Percentiles rank a stretch among this genome's conserved stretches.
Evolutionary conservation across 2,329 filamentous ascomycete genomes (phyloP).

Genomic region (Exophiala lecanii-corni): DNA sequence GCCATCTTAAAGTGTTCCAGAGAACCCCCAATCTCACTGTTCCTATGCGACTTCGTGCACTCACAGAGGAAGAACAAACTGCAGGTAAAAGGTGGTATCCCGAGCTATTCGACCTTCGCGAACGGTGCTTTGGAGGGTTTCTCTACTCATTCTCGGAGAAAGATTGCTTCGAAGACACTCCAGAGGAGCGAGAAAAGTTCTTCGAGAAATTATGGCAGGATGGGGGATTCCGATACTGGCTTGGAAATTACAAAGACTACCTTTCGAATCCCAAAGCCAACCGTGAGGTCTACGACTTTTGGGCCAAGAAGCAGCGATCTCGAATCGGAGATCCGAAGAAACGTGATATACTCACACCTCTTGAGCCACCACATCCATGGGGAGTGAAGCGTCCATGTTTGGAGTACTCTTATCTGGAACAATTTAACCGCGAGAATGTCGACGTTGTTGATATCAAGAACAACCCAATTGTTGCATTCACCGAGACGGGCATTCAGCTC

Average conservation of each 20-base stretch:
- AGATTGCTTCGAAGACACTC: slow-evolving; percentile 43
- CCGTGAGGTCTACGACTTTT: slow-evolving; percentile 51
- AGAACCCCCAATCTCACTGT: slow-evolving; percentile 62
- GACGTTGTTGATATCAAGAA: slow-evolving; percentile 43
- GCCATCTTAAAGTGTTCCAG: slow-evolving; percentile 51
- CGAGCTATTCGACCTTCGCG: slow-evolving; percentile 20
- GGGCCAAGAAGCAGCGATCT: slow-evolving; percentile 48
- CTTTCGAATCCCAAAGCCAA: slow-evolving; percentile 48
- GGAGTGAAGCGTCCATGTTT: slow-evolving; percentile 49
- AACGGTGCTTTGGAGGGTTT: slow-evolving; percentile 44
- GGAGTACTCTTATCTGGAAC: slow-evolving; percentile 42
- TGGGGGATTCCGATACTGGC: slow-evolving; percentile 58
- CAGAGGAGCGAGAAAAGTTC: slow-evolving; percentile 37
- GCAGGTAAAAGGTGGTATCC: slow-evolving; percentile 36
- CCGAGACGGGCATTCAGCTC: slow-evolving; percentile 37
- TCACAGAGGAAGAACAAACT: slow-evolving; percentile 50
- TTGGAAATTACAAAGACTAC: slow-evolving; percentile 50
- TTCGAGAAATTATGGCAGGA: slow-evolving; percentile 48
- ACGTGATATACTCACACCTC: slow-evolving; percentile 51
- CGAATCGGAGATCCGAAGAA: slow-evolving; percentile 49
- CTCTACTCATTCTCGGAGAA: slow-evolving; percentile 56
- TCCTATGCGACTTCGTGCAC: slow-evolving; percentile 52
- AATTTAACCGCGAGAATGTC: slow-evolving; percentile 45
- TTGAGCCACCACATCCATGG: slow-evolving; percentile 50
- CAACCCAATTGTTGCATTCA: slow-evolving; percentile 40